Percentiles rank a stretch among this genome's conserved stretches.
phyloP scores from a whole-genome alignment of 108 stramenopile genomes.

The Cyclotella kingstonii region DNA sequence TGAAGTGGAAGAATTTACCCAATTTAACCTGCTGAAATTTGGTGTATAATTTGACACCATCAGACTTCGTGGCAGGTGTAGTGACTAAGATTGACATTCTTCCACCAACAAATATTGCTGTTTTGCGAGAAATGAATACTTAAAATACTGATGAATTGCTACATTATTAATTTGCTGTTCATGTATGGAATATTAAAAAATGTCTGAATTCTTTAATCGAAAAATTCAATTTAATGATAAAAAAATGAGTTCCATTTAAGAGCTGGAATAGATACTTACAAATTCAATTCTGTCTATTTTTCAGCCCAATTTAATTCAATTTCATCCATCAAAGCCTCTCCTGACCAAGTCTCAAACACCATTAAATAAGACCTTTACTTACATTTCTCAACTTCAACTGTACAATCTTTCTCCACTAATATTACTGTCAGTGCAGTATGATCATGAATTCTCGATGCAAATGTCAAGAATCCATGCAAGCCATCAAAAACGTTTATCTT shows the following conservation, averaged over 20 bases:
- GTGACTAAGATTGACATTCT: constrained; percentile 97
- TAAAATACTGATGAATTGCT: constrained; percentile 35
- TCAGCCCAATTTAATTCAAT: constrained; percentile 62
- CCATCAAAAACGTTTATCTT: constrained; percentile 61
- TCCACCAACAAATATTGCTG: constrained; percentile 95
- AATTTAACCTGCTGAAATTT: constrained; percentile 86
- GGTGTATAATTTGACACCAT: constrained; percentile 95
- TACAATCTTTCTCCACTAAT: constrained; percentile 91
- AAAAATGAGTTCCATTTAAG: constrained; percentile 23
- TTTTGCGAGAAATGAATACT: constrained; percentile 92
- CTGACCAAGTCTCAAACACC: constrained; percentile 86
- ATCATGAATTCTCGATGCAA: constrained; percentile 86
- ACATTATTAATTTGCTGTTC: neutral
- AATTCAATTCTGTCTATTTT: constrained; percentile 98
- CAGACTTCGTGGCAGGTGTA: constrained; percentile 92
- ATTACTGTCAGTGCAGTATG: constrained; percentile 80
- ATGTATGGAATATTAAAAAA: neutral
- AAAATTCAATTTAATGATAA: too few relatives aligned
- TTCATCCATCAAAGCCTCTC: constrained; percentile 91
- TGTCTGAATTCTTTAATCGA: too few relatives aligned
- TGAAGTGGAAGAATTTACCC: constrained; percentile 40
- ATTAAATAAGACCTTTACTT: constrained; percentile 91
- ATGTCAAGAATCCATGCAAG: constrained; percentile 90
- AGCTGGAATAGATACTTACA: constrained; percentile 66
- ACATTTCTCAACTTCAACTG: constrained; percentile 61